A percentile compares a stretch with the other conserved stretches of the same genome.
These are phyloP conservation scores for Sphaerulina musiva DNA, from an alignment of 2,329 filamentous ascomycete species.

Conservation along the genomic window DNA sequence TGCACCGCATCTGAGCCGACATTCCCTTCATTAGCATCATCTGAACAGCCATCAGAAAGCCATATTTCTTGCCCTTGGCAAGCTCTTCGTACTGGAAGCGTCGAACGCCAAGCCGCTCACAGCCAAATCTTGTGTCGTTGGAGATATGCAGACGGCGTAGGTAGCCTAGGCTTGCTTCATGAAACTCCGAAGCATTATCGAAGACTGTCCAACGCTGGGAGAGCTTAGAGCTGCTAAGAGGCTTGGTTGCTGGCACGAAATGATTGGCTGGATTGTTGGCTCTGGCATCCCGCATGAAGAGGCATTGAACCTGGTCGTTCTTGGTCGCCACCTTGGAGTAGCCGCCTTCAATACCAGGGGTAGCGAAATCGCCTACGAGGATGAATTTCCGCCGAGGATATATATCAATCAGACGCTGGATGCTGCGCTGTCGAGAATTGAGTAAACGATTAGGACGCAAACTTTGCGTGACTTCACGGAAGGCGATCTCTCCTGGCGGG, in stretches of 20 bases:
- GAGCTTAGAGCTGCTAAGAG: neutral
- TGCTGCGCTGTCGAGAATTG: slow-evolving; percentile 13
- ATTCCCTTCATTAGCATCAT: neutral
- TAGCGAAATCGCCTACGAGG: slow-evolving; percentile 26
- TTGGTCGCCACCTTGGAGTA: slow-evolving; percentile 17
- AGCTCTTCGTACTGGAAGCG: neutral
- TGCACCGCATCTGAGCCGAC: neutral
- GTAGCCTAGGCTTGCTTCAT: neutral
- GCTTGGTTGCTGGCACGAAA: slow-evolving; percentile 11
- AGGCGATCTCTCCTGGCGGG: slow-evolving; percentile 24
- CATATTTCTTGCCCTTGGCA: neutral
- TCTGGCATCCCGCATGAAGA: slow-evolving; percentile 22
- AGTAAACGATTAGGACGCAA: slow-evolving; percentile 16
- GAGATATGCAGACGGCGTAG: neutral
- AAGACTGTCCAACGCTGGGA: slow-evolving; percentile 7
- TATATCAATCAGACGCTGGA: slow-evolving; percentile 19
- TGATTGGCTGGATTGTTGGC: slow-evolving; percentile 22
- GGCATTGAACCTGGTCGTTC: slow-evolving; percentile 23
- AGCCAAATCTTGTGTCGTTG: neutral
- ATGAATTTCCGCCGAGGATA: slow-evolving; percentile 24
- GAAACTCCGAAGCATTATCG: neutral
- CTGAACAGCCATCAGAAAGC: neutral
- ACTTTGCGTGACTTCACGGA: slow-evolving; percentile 10
- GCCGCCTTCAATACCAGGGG: slow-evolving; percentile 12
- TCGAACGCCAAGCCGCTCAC: neutral